Evolutionary conservation across 768 basidiomycete species (phyloP), one percentile per base, ranked within the genome.

Genomic region (Holtermannia corniformis): DNA sequence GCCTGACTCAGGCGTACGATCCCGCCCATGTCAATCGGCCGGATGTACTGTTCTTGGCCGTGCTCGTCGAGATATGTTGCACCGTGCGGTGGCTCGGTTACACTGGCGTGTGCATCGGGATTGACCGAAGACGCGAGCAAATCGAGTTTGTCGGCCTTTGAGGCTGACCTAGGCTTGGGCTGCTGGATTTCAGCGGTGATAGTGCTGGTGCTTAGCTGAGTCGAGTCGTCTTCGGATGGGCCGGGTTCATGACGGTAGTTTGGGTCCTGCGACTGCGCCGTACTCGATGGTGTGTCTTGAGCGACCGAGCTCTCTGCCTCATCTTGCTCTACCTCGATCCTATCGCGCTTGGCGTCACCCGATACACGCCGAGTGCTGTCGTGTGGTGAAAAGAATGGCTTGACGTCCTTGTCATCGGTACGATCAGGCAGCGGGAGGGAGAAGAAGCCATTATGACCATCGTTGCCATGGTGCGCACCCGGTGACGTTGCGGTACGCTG

Each of bases 11-110:
- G 50, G 21, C 63, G 50, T 7, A 68, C 59, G 46, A 68, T 68
- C 2, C 64, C 62, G 37, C 56, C 56, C 22, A 63, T 62, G 44
- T 68, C 67, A 16, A 4, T 63, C 61, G 49, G 62, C 59, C 14
- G 55, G 41, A 16, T 61, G 61, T 41, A 63, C 25, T 51, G 20
- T 42, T 46, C 20, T 45, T 22, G 10, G 52, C 50, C 32, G n/a
- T 43, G 21, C n/a, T 25, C 49, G 25, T 45, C 21, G 20, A 25
- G 22, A 21, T 37, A n/a, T 10, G 56, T 41, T 24, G 46, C 20
- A 13, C 44, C 47, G 25, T 44, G 46, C 46, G 41, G 23, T 28
- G 47, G 3, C 12, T 7, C 16, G 10, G 7, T 37, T 7, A 37
- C 32, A 37, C 16, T 16, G 32, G 7, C 10, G 16, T 7, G 16